Evolutionary conservation across 2,329 filamentous ascomycete genomes (phyloP), one percentile per base, ranked within the genome.

Genomic region (Elsinoe fawcettii): DNA sequence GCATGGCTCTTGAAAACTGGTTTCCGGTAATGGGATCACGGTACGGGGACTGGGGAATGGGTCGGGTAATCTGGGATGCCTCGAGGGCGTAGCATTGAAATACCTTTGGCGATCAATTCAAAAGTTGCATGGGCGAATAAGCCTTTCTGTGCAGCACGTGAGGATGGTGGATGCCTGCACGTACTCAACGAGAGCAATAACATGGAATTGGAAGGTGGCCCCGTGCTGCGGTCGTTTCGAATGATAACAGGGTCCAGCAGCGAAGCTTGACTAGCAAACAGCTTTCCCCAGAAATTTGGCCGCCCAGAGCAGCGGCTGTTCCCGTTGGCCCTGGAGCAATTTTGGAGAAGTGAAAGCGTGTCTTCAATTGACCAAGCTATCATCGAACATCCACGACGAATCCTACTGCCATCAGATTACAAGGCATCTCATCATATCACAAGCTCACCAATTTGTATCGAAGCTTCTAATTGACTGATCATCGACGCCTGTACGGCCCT

Each of bases 281-380:
- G 49, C 49, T 53, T 53, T 53, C 49, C 49, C 49, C 49, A 53
- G 32, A 53, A 46, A 46, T 27, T 44, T 51, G 46, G 11, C 25
- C 25, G 46, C 46, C 46, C 25, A 51, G 46, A 32, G 16, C 30
- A n/a, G 32, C 49, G 49, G 49, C 49, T 53, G 32, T 34, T 53
- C 49, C 49, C 49, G 49, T 22, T 23, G 49, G 49, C 49, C 49
- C 49, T 53, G 49, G 34, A 51, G 25, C 30, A 39, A 53, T 53
- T 53, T 53, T 39, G 49, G 47, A 53, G 49, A 53, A 22, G 30
- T 53, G 49, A 53, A 53, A 53, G 49, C 49, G 49, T 53, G 49
- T 51, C 46, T 53, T 53, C 25, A 51, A 51, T 12, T 36, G n/a
- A 51, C 11, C 25, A 51, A 51, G 46, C 46, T 32, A 32, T 25